These are phyloP conservation scores for Sphagnum fallax DNA, from an alignment of 228 moss, liverwort and hornwort species.

Conservation along the genomic window DNA sequence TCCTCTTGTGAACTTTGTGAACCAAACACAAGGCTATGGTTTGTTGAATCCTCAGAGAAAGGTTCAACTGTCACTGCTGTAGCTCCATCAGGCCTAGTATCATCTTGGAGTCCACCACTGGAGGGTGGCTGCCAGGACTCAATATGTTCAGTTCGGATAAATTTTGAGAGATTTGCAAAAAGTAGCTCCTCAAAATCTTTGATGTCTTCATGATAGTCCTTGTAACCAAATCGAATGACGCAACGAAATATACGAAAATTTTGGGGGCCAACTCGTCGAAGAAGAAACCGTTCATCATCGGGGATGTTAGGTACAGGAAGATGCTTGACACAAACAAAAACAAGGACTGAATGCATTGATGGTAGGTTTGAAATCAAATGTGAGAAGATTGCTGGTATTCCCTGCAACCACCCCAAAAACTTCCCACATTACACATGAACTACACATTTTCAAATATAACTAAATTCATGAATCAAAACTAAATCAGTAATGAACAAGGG, in stretches of 20 bases:
- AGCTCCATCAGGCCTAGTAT: background rate
- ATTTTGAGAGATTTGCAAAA: background rate
- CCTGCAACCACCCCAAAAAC: slow-evolving; percentile 13
- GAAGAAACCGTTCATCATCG: slow-evolving; percentile 54
- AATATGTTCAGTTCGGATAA: slow-evolving; percentile 22
- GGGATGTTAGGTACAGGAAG: slow-evolving; percentile 50
- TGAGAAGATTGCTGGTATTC: slow-evolving; percentile 58
- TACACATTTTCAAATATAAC: too few relatives aligned
- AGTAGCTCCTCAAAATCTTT: slow-evolving; percentile 21
- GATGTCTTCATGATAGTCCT: slow-evolving; percentile 8
- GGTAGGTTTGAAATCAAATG: slow-evolving; percentile 64
- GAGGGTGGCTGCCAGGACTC: slow-evolving; percentile 5
- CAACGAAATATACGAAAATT: slow-evolving; percentile 42
- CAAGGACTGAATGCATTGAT: slow-evolving; percentile 60
- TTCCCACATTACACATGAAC: too few relatives aligned
- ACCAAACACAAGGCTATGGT: background rate
- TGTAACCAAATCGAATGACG: slow-evolving; percentile 50
- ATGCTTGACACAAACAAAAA: slow-evolving; percentile 68
- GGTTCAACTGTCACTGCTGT: background rate
- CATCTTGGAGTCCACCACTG: background rate
- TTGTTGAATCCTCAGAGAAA: background rate
- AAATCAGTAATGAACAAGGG: too few relatives aligned
- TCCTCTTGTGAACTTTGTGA: too few relatives aligned
- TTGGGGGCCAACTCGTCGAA: slow-evolving; percentile 59
- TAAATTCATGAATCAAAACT: too few relatives aligned